Evolutionary conservation across 2,329 filamentous ascomycete species (phyloP), one percentile per base, ranked within the genome.

Genomic region (Fusarium vanettenii): DNA sequence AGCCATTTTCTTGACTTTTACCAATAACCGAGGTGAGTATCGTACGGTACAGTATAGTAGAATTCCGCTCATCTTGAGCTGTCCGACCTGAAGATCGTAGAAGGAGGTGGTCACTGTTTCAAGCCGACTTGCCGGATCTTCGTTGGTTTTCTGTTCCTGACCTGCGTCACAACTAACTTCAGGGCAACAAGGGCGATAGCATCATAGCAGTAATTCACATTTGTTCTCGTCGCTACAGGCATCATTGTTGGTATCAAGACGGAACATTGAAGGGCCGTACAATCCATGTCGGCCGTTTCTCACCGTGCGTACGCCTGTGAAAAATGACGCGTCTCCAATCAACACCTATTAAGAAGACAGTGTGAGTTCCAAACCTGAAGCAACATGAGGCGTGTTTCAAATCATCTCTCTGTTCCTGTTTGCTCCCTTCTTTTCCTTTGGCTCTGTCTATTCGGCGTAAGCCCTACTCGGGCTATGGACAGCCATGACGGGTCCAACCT

Each of bases 331-430:
- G 6, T 55, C 27, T 52, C 27, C 18, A 55, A 25, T 6, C 11
- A 14, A 7, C 20, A 45, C 41, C 10, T 25, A 7, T 25, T 3
- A 25, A 45, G 41, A 6, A 7, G n/a, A 6, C 18, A 52, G 4
- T 6, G 3, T 11, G 27, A 31, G 18, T n/a, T 14, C 10, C 0
- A 13, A 29, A 10, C 27, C 2, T n/a, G 1, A 11, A 2, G 6
- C 48, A 31, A 8, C 11, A 55, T 55, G 48, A 8, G 5, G 0
- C 10, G 27, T 31, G 29, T 6, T 50, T n/a, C 25, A 13, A 29
- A 7, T 11, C 8, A 2, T 7, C 5, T 50, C 0, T 16, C n/a
- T 2, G 6, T 13, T 8, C 31, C 10, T 9, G 5, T 20, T 8
- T 52, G 20, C 18, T 20, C 2, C 20, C 6, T 55, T 31, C 18